These are phyloP conservation scores for Phaeosphaeriaceae sp. DNA, from an alignment of 2,329 filamentous ascomycete genomes.

Conservation along the genomic window DNA sequence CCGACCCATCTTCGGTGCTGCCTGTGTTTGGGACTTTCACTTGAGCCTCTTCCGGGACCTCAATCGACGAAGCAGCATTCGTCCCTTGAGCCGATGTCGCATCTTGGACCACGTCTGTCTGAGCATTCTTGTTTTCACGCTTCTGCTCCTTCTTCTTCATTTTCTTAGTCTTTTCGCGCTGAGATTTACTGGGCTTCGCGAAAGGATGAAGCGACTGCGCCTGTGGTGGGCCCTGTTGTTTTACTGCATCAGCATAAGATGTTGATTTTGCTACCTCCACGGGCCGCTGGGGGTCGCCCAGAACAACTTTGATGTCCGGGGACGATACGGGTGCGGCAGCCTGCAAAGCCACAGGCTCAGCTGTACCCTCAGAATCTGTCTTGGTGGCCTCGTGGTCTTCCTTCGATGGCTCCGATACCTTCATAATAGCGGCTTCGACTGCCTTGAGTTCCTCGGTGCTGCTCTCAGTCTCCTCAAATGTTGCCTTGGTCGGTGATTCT, in stretches of 20 bases:
- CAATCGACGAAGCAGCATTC: background rate
- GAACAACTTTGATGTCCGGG: background rate
- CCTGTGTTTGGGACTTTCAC: background rate
- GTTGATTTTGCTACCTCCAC: background rate
- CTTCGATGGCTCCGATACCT: background rate
- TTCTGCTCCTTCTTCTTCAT: slow-evolving; percentile 47
- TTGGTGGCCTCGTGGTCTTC: background rate
- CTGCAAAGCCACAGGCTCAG: background rate
- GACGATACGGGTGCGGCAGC: background rate
- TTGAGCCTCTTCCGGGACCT: background rate
- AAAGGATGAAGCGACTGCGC: slow-evolving; percentile 40
- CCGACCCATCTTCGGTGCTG: background rate
- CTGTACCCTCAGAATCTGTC: background rate
- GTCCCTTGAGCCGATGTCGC: slow-evolving; percentile 11
- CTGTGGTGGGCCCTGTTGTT: slow-evolving; percentile 33
- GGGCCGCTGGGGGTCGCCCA: background rate
- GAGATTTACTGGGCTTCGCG: slow-evolving; percentile 34
- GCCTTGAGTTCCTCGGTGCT: background rate
- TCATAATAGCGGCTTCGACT: background rate
- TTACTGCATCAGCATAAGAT: slow-evolving; percentile 8
- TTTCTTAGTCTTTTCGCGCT: slow-evolving; percentile 42
- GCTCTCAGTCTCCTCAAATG: background rate
- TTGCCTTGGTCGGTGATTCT: background rate
- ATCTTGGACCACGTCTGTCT: background rate
- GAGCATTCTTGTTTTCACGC: slow-evolving; percentile 8